These are phyloP conservation scores for Ophiosphaerella korrae DNA, from an alignment of 2,329 filamentous ascomycete genomes.

Conservation along the genomic window DNA sequence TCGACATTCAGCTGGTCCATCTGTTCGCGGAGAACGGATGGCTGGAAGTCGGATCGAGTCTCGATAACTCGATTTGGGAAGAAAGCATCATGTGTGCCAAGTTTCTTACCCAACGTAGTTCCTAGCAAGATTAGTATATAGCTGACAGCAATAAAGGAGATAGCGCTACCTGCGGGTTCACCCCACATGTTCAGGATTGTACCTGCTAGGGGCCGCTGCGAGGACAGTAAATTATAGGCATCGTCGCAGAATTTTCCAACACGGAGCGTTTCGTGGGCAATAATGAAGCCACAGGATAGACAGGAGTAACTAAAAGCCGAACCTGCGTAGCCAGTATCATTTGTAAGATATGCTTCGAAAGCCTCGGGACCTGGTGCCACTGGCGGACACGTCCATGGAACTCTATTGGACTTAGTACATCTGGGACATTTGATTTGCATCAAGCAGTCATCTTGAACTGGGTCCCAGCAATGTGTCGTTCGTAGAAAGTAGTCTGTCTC, in stretches of 20 bases:
- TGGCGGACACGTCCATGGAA: slow-evolving; percentile 65
- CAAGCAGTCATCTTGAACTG: slow-evolving; percentile 55
- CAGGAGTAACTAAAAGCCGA: slow-evolving; percentile 60
- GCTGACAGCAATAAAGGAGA: not conserved
- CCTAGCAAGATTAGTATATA: not conserved
- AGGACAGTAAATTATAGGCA: slow-evolving; percentile 53
- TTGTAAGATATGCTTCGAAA: slow-evolving; percentile 41
- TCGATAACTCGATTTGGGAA: slow-evolving; percentile 23
- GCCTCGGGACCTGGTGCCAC: not conserved
- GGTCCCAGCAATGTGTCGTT: slow-evolving; percentile 64
- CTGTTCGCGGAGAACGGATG: slow-evolving; percentile 15
- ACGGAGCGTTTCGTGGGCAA: slow-evolving; percentile 65
- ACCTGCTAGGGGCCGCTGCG: slow-evolving; percentile 66
- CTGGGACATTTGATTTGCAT: slow-evolving; percentile 62
- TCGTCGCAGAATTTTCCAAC: slow-evolving; percentile 67
- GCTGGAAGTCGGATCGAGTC: slow-evolving; percentile 30
- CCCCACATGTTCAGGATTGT: slow-evolving; percentile 67
- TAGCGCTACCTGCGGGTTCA: slow-evolving; percentile 45
- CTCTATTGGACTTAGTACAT: slow-evolving; percentile 52
- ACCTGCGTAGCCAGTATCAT: slow-evolving; percentile 66
- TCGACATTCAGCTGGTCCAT: slow-evolving; percentile 27
- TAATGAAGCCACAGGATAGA: slow-evolving; percentile 53
- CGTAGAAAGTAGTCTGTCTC: slow-evolving; percentile 50
- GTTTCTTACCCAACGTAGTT: slow-evolving; percentile 26
- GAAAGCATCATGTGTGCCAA: slow-evolving; percentile 21